Percentiles rank a stretch among this genome's conserved stretches.
These are phyloP conservation scores for Aspergillus candidus DNA, from an alignment of 2,329 filamentous ascomycete species.

Conservation along the genomic window DNA sequence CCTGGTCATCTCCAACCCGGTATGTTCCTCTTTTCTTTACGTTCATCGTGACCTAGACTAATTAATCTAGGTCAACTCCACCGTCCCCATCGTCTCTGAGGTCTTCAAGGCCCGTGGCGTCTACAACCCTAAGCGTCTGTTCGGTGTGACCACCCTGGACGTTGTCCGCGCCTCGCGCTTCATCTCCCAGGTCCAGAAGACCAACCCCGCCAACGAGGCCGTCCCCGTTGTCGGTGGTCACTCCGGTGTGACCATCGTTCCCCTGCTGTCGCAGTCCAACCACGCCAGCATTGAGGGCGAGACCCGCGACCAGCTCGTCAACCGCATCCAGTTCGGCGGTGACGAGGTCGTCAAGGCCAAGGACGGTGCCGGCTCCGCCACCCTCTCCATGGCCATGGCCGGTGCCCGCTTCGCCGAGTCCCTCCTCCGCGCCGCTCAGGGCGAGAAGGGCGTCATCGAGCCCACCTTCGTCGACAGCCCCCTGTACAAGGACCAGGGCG, in stretches of 20 bases:
- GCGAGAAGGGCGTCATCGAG: constrained; percentile 92
- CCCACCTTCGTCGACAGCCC: constrained; percentile 95
- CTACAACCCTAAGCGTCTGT: constrained; percentile 98
- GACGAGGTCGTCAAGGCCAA: constrained; percentile 99
- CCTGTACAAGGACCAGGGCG: constrained; percentile 96
- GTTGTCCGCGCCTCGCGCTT: constrained; percentile 97
- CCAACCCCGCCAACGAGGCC: constrained; percentile 86
- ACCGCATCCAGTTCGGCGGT: constrained; percentile 97
- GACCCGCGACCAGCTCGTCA: constrained; percentile 68
- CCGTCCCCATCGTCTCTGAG: constrained; percentile 94
- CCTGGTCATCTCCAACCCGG: constrained; percentile 96
- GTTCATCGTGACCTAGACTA: no score
- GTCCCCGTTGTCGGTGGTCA: constrained; percentile 96
- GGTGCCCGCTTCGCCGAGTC: constrained; percentile 82
- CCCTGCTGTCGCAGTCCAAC: constrained; percentile 89
- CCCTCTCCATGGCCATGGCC: constrained; percentile 97
- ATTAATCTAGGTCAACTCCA: constrained; percentile 98
- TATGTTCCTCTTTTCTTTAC: constrained; percentile 41
- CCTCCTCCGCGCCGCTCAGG: constrained; percentile 84
- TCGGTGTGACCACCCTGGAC: constrained; percentile 98
- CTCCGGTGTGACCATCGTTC: constrained; percentile 97
- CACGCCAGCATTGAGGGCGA: constrained; percentile 77
- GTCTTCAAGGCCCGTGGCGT: constrained; percentile 92
- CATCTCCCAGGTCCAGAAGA: constrained; percentile 87
- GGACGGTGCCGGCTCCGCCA: constrained; percentile 94